phyloP scores from a whole-genome alignment of 176 grass and related monocot genomes.

The Carex kokanica region DNA sequence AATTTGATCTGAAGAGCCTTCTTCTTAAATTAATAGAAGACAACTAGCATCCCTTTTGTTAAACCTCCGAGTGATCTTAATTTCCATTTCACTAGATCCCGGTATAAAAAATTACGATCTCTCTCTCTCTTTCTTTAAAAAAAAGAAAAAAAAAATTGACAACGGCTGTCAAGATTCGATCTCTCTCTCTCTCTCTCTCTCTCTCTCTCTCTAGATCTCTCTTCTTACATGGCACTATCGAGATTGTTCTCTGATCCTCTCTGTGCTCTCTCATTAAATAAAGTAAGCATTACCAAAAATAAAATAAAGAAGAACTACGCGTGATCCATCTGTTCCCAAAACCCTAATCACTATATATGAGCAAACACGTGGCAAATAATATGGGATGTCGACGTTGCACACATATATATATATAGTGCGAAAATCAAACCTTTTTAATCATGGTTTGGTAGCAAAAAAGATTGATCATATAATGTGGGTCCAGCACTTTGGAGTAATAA shows the following conservation, averaged over 20 bases:
- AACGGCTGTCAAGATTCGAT: too few relatives aligned
- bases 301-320: not conserved
- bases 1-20: too few relatives aligned
- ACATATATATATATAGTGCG: not conserved
- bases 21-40: too few relatives aligned
- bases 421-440: not conserved
- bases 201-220: not conserved
- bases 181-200: not conserved
- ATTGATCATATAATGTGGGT: not conserved
- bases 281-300: not conserved
- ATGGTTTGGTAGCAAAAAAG: not conserved
- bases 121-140: too few relatives aligned
- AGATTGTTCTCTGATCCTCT: not conserved
- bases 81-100: too few relatives aligned
- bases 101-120: too few relatives aligned
- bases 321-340: not conserved
- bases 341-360: too few relatives aligned
- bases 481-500: not conserved
- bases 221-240: not conserved
- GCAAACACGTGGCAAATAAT: not conserved
- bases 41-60: too few relatives aligned
- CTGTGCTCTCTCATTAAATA: not conserved
- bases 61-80: too few relatives aligned
- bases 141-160: too few relatives aligned
- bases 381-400: not conserved